Evolutionary conservation across 768 basidiomycete genomes (phyloP).

Genomic region (Lactifluus pinguis): DNA sequence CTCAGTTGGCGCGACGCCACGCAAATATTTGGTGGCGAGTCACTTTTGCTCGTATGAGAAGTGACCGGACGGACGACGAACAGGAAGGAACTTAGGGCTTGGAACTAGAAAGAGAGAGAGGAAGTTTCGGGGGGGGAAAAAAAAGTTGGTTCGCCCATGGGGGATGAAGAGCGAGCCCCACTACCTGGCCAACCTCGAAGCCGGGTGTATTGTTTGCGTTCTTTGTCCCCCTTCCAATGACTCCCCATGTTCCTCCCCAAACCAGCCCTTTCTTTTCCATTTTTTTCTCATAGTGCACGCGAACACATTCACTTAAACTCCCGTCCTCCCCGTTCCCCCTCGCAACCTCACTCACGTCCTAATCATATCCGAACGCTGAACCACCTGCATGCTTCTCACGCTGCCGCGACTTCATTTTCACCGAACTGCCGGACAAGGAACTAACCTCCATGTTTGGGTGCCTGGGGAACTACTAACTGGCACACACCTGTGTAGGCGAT

Average conservation of each 20-base stretch:
- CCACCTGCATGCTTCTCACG: too few relatives aligned
- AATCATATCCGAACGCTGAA: neutral
- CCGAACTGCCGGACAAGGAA: neutral
- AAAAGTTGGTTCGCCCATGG: too few relatives aligned
- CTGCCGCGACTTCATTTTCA: neutral
- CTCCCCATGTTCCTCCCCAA: neutral
- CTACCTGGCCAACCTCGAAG: too few relatives aligned
- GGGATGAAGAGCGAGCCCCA: too few relatives aligned
- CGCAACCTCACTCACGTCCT: neutral
- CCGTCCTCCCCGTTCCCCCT: neutral
- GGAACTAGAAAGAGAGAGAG: too few relatives aligned
- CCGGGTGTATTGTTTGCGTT: too few relatives aligned
- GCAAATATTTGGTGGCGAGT: constrained; percentile 25
- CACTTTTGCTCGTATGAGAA: constrained; percentile 52
- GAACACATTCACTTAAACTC: neutral
- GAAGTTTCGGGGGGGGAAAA: too few relatives aligned
- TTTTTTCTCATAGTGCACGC: neutral
- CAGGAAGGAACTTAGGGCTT: too few relatives aligned
- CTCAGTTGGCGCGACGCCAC: constrained; percentile 60
- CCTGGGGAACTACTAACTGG: neutral
- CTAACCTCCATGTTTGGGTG: neutral
- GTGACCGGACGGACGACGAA: too few relatives aligned
- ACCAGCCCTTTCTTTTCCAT: neutral
- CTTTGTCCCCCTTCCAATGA: neutral
- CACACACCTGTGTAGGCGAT: neutral